These are phyloP conservation scores for Nannizzia gypsea DNA, from an alignment of 2,329 filamentous ascomycete genomes.

Conservation along the genomic window DNA sequence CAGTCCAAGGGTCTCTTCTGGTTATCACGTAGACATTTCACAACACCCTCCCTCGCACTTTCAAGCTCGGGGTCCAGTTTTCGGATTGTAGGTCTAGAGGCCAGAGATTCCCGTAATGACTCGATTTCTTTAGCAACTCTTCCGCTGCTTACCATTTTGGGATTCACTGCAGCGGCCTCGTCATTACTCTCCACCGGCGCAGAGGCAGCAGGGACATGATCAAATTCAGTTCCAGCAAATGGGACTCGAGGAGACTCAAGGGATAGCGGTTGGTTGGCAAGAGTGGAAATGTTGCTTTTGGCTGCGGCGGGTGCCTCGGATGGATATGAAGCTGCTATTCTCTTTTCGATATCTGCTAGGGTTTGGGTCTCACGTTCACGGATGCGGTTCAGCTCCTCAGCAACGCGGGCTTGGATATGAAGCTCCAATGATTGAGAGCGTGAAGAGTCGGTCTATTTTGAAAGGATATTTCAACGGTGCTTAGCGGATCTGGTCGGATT, in stretches of 20 bases:
- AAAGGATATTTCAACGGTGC: not conserved
- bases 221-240: conserved; percentile 25
- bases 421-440: conserved; percentile 74
- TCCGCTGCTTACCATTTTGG: conserved; percentile 24
- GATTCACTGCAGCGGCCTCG: conserved; percentile 12
- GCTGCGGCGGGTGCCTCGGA: conserved; percentile 27
- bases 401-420: conserved; percentile 76
- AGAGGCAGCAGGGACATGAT: conserved; percentile 2
- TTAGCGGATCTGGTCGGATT: conserved; percentile 3
- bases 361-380: conserved; percentile 57
- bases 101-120: conserved; percentile 45
- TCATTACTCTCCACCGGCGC: conserved; percentile 8
- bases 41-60: conserved; percentile 61
- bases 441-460: conserved; percentile 69
- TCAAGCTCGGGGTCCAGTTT: conserved; percentile 60
- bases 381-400: conserved; percentile 70
- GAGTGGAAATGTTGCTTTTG: conserved; percentile 14
- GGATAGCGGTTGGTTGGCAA: conserved; percentile 15
- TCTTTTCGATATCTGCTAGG: conserved; percentile 57
- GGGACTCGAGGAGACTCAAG: conserved; percentile 34
- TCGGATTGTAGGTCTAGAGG: conserved; percentile 48
- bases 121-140: conserved; percentile 48
- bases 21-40: conserved; percentile 69
- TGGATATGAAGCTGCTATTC: conserved; percentile 33
- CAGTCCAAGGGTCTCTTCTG: conserved; percentile 85